A percentile compares a stretch with the other conserved stretches of the same genome.
These are phyloP conservation scores for Tylopilus balloui DNA, from an alignment of 768 basidiomycete genomes.

Conservation along the genomic window DNA sequence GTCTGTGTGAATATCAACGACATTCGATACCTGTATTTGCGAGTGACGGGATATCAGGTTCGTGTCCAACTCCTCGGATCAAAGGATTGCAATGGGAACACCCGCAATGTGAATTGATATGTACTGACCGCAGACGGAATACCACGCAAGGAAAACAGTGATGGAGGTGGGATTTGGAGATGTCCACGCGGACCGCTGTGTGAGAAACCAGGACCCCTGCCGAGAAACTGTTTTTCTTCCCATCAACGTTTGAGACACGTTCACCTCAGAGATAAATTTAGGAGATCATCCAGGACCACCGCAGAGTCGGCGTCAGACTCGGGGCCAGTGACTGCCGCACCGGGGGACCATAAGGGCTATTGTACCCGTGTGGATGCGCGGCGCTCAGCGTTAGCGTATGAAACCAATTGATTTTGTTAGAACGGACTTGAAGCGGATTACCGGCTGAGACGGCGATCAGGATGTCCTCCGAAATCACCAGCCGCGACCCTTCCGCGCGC, in stretches of 20 bases:
- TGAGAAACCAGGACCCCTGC: neutral
- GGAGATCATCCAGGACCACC: neutral
- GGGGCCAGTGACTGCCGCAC: no score
- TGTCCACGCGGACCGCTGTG: neutral
- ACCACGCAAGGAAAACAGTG: neutral
- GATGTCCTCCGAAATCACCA: neutral
- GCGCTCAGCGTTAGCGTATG: neutral
- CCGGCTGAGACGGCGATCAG: neutral
- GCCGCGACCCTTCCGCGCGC: slow-evolving; percentile 28
- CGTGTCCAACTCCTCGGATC: slow-evolving; percentile 17
- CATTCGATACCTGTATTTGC: neutral
- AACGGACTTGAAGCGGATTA: neutral
- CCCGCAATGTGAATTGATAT: neutral
- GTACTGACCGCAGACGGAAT: neutral
- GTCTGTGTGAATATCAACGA: slow-evolving; percentile 3
- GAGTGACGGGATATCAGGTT: neutral
- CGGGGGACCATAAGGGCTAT: no score
- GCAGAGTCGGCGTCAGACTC: no score
- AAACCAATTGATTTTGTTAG: neutral
- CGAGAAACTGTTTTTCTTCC: neutral
- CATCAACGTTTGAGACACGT: neutral
- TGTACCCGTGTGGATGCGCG: slow-evolving; percentile 1
- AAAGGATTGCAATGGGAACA: neutral
- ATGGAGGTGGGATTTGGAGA: slow-evolving; percentile 1
- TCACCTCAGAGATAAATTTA: neutral